Conservation (phyloP, 495 filamentous ascomycete species). For the Filosporella fistucella region DNA sequence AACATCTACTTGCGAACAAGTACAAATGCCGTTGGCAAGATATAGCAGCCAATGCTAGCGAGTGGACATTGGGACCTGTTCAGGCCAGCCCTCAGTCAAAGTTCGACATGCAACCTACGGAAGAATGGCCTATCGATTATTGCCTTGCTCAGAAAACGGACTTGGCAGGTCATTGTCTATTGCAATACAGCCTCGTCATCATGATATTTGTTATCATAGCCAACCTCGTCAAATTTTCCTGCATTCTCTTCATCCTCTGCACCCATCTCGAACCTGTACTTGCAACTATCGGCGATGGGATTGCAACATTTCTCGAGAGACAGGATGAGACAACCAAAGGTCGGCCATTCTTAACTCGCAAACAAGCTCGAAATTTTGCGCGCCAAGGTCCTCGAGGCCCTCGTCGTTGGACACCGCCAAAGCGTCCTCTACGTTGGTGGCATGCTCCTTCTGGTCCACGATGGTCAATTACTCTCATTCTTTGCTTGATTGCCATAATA, state of each 20-base stretch:
- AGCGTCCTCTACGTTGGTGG: slow-evolving; percentile 5
- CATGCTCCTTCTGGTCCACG: no score
- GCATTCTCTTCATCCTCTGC: slow-evolving; percentile 28
- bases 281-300: slow-evolving; percentile 46
- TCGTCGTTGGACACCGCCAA: slow-evolving; percentile 5
- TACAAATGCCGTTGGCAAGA: no score
- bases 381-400: no score
- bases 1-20: slow-evolving; percentile 3
- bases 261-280: slow-evolving; percentile 22
- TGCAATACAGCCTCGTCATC: slow-evolving; percentile 37
- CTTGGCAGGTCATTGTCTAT: slow-evolving; percentile 28
- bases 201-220: slow-evolving; percentile 33
- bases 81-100: no score
- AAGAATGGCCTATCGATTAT: slow-evolving; percentile 8
- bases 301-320: slow-evolving; percentile 40
- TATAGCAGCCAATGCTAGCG: no score
- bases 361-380: slow-evolving; percentile 18
- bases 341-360: background rate
- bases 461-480: slow-evolving; percentile 8
- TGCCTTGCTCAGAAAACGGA: no score
- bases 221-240: slow-evolving; percentile 32
- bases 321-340: background rate
- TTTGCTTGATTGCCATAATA: slow-evolving; percentile 2
- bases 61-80: no score
- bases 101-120: background rate